Percentiles rank a stretch among this genome's conserved stretches.
Evolutionary conservation across 108 stramenopile genomes (phyloP).

Genomic region (Nannochloropsis gaditana): DNA sequence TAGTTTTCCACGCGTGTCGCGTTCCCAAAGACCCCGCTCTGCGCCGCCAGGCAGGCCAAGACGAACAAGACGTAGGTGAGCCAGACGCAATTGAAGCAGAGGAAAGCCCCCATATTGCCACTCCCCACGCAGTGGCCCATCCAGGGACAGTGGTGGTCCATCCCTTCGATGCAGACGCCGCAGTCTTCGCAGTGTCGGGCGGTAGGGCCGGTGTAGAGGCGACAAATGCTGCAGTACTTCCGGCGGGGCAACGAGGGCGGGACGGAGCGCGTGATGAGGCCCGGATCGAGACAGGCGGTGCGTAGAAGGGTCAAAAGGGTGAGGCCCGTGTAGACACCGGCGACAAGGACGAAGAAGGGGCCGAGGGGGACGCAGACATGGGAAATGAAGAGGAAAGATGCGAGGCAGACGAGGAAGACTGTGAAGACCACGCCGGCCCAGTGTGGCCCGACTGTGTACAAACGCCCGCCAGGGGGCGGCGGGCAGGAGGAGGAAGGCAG

Average conservation of each 20-base stretch:
- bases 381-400: neutral
- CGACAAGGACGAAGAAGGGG: neutral
- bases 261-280: neutral
- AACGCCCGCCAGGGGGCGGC: neutral
- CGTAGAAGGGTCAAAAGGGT: neutral
- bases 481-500: neutral
- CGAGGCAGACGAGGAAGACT: neutral
- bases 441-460: neutral
- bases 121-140: conserved; percentile 13
- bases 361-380: neutral
- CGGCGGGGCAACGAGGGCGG: neutral
- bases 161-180: neutral
- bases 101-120: neutral
- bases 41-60: neutral
- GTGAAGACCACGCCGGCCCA: neutral
- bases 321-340: neutral
- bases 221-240: neutral
- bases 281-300: neutral
- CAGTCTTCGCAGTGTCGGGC: conserved; percentile 14
- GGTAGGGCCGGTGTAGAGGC: neutral
- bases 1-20: neutral
- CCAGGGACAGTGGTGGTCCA: neutral
- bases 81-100: conserved; percentile 13
- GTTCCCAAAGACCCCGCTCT: neutral
- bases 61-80: neutral